Evolutionary conservation across 345 rosid genomes (phyloP), one percentile per base, ranked within the genome.

Genomic region (Eucalyptus virginea): DNA sequence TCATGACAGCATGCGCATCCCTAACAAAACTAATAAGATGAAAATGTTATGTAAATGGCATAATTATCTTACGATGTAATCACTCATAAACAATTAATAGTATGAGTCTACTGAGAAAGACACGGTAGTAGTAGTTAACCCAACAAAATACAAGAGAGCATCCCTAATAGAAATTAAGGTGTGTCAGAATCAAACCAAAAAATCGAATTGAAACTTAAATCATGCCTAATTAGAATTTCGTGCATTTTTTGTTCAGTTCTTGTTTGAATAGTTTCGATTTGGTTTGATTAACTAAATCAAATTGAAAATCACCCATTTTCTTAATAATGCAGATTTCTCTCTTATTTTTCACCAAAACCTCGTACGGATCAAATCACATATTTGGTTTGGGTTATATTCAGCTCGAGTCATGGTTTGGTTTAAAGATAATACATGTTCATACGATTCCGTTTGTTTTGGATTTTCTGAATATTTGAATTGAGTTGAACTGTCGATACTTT

Each of bases 321-420:
- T 56, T 56, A 56, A 56, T 56, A 56, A 23, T 56, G 24, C 6
- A 10, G 0, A 56, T 10, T 56, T 10, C 62, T 24, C 62, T 56
- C 0, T 56, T 11, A 0, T 56, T 56, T 56, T 56, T 24, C 62
- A 26, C 14, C 0, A 1, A 56, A 56, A 24, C 30, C 30, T 0
- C 30, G 0, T 56, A 0, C 0, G 0, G 0, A 9, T 56, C 13
- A 0, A 56, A 56, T 26, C 30, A 9, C 0, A 10, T 56, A 1
- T 56, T 56, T 24, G 6, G 0, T 56, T 56, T 26, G 12, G 30
- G 3, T 56, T 56, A 56, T 56, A 24, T 56, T 56, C 6, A 24
- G 13, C 14, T 56, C 5, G 0, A 24, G 62, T 10, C 6, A 0
- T 23, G 12, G 6, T 56, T 56, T 1, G 62, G 6, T 56, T 56